Evolutionary conservation across 352 stramenopile species (phyloP).

Genomic region (Globisporangium sylvaticum): DNA sequence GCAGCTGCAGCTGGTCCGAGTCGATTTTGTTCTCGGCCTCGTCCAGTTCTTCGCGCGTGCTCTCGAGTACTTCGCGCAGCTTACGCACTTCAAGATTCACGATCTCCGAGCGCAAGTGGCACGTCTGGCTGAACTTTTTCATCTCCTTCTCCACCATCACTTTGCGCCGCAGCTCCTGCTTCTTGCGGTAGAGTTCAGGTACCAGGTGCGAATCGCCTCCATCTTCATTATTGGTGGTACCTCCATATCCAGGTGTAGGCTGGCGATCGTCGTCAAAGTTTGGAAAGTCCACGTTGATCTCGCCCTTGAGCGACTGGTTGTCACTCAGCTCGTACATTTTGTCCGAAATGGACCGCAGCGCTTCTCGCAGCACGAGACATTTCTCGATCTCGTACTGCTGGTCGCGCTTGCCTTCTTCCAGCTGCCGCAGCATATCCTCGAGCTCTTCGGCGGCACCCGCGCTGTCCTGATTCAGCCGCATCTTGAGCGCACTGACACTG

Average conservation of each 20-base stretch:
- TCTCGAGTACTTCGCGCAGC: constrained; percentile 36
- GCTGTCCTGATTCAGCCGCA: constrained; percentile 66
- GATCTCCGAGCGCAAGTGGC: constrained; percentile 53
- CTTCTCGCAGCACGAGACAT: constrained; percentile 42
- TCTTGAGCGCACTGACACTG: constrained; percentile 69
- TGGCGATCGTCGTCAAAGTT: constrained; percentile 19
- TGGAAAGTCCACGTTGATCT: constrained; percentile 48
- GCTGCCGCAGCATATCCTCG: constrained; percentile 58
- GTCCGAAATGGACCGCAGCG: constrained; percentile 52
- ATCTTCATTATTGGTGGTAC: constrained; percentile 8
- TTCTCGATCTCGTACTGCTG: constrained; percentile 59
- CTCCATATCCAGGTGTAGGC: constrained; percentile 12
- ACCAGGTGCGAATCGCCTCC: constrained; percentile 30
- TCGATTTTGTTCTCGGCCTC: constrained; percentile 72
- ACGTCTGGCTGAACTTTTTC: constrained; percentile 65
- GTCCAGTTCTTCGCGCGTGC: constrained; percentile 49
- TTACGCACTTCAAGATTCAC: constrained; percentile 57
- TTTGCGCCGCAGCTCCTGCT: constrained; percentile 64
- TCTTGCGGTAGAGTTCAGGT: constrained; percentile 64
- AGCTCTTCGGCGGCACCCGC: constrained; percentile 58
- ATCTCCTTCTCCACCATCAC: constrained; percentile 70
- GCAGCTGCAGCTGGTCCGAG: constrained; percentile 59
- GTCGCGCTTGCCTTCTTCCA: constrained; percentile 65
- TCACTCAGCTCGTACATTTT: constrained; percentile 46
- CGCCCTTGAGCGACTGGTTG: constrained; percentile 39